These are phyloP conservation scores for Penicillium crystallinum DNA, from an alignment of 495 filamentous ascomycete species.

Conservation along the genomic window DNA sequence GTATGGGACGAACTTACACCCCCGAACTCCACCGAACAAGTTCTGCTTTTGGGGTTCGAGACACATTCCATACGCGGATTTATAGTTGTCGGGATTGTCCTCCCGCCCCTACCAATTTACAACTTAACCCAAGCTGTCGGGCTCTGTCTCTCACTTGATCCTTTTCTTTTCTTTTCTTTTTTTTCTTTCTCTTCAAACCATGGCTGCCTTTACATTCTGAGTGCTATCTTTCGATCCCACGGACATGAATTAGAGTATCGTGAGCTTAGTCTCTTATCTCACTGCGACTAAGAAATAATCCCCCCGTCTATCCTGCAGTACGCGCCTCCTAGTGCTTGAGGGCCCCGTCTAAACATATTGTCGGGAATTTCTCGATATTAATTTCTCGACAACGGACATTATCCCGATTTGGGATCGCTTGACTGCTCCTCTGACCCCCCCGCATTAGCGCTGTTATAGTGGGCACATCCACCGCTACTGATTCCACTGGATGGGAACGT, in stretches of 20 bases:
- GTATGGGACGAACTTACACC: conserved; percentile 13
- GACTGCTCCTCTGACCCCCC: conserved; percentile 1
- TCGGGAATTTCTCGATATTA: neutral
- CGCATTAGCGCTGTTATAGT: conserved; percentile 11
- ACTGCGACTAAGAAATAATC: conserved; percentile 10
- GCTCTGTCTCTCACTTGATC: conserved; percentile 13
- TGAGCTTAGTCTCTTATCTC: conserved; percentile 1
- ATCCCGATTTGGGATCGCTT: conserved; percentile 5
- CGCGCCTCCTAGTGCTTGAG: neutral
- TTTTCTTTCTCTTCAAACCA: neutral
- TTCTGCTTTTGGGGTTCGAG: conserved; percentile 4
- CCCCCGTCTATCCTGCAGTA: conserved; percentile 4
- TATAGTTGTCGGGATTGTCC: conserved; percentile 30
- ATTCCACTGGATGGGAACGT: conserved; percentile 4
- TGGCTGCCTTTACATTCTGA: conserved; percentile 5
- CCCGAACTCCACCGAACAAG: conserved; percentile 17
- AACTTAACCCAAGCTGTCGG: conserved; percentile 46
- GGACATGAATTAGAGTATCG: conserved; percentile 15
- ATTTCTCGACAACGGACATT: neutral
- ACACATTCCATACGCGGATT: conserved; percentile 18
- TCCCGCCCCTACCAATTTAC: conserved; percentile 35
- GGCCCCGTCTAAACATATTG: neutral
- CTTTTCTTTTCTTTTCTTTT: neutral
- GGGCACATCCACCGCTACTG: conserved; percentile 3
- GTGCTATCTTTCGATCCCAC: neutral